A percentile compares a stretch with the other conserved stretches of the same genome.
Evolutionary conservation across 2,329 filamentous ascomycete species (phyloP).

Genomic region (Coniochaeta sp.): DNA sequence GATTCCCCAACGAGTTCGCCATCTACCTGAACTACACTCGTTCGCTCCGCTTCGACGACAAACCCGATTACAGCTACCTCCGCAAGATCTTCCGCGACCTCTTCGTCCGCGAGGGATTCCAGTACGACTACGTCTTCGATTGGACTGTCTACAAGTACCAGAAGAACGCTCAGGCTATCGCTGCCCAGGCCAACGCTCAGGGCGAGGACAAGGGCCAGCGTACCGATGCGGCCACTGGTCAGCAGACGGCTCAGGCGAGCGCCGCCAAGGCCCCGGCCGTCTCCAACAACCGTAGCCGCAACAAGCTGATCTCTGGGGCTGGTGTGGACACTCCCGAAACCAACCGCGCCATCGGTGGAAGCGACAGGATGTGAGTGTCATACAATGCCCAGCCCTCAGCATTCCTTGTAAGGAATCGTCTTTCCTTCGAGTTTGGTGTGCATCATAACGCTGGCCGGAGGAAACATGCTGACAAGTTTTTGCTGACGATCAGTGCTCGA

Average conservation of each 20-base stretch:
- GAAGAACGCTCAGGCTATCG: conserved; percentile 96
- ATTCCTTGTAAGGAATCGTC: conserved; percentile 84
- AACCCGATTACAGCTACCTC: conserved; percentile 98
- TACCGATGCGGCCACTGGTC: conserved; percentile 57
- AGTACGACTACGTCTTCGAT: conserved; percentile 99
- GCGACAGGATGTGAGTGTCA: conserved; percentile 93
- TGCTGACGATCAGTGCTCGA: conserved; percentile 79
- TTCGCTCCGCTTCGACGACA: conserved; percentile 97
- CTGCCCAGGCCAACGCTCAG: conserved; percentile 70
- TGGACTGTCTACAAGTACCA: conserved; percentile 99
- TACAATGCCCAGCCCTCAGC: conserved; percentile 47
- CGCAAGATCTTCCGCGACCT: conserved; percentile 99
- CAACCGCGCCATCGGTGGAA: conserved; percentile 69
- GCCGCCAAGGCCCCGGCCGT: conserved; percentile 61
- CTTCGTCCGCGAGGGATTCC: conserved; percentile 97
- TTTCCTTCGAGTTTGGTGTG: conserved; percentile 81
- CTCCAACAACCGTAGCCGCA: conserved; percentile 70
- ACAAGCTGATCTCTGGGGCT: conserved; percentile 68
- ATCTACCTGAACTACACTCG: conserved; percentile 99
- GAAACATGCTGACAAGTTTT: conserved; percentile 61
- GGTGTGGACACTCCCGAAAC: conserved; percentile 63
- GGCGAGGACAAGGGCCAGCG: conserved; percentile 70
- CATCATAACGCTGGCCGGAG: conserved; percentile 69
- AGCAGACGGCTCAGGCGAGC: conserved; percentile 48
- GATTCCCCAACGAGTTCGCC: conserved; percentile 98